A percentile compares a stretch with the other conserved stretches of the same genome.
phyloP scores from a whole-genome alignment of 768 basidiomycete genomes.

The Suillus bovinus region DNA sequence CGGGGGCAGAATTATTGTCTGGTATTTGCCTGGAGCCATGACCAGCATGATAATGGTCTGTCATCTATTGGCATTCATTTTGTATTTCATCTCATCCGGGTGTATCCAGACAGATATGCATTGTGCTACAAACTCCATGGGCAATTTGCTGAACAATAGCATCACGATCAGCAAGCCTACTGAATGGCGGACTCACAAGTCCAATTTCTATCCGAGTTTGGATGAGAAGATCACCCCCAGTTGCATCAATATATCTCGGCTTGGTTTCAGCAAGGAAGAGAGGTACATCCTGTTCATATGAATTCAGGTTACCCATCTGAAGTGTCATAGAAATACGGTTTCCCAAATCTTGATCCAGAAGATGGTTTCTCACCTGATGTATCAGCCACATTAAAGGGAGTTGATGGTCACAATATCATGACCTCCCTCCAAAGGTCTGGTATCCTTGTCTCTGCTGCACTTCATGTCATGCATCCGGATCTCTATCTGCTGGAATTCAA shows the following conservation, averaged over 20 bases:
- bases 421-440: background rate
- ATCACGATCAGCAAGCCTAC: background rate
- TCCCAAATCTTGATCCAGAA: background rate
- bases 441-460: background rate
- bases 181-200: background rate
- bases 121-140: background rate
- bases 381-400: background rate
- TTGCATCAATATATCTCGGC: constrained; percentile 2
- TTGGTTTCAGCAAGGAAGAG: constrained; percentile 6
- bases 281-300: background rate
- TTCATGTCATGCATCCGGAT: background rate
- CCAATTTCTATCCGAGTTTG: background rate
- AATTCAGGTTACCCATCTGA: no score
- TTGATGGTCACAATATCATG: background rate
- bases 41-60: background rate
- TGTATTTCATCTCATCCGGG: background rate
- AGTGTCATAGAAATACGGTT: background rate
- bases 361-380: background rate
- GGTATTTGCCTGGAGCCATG: constrained; percentile 1
- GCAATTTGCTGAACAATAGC: background rate
- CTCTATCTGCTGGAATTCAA: background rate
- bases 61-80: background rate
- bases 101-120: background rate
- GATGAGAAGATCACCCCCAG: background rate
- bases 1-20: background rate